Percentiles rank a stretch among this genome's conserved stretches.
Evolutionary conservation across 805 yeast species (phyloP).

Genomic region (Middelhovenomyces tepae): DNA sequence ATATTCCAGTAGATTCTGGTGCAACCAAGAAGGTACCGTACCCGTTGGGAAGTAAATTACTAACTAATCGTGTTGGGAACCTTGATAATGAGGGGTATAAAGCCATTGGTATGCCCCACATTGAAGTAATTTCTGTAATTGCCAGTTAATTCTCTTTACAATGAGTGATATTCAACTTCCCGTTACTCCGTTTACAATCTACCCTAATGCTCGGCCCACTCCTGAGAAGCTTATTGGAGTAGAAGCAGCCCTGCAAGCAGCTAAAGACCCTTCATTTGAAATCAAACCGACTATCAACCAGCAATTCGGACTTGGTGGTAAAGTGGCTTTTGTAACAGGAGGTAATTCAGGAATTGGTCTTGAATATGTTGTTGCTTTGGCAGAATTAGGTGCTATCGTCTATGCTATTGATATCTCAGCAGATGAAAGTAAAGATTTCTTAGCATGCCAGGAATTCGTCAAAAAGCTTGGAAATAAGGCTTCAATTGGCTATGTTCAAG

Average conservation of each 20-base stretch:
- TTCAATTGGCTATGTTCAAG: constrained; percentile 29
- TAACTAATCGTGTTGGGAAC: too few species aligned
- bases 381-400: constrained; percentile 37
- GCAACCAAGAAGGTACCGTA: too few species aligned
- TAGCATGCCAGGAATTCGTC: constrained; percentile 16
- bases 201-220: constrained; percentile 18
- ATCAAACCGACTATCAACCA: constrained; percentile 22
- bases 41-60: too few species aligned
- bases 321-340: constrained; percentile 38
- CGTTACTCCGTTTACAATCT: constrained; percentile 17
- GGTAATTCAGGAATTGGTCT: constrained; percentile 38
- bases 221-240: constrained; percentile 21
- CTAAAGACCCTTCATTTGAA: constrained; percentile 16
- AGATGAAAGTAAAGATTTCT: constrained; percentile 20
- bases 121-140: too few species aligned
- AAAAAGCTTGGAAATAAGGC: constrained; percentile 26
- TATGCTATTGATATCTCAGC: constrained; percentile 27
- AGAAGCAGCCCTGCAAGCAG: constrained; percentile 22
- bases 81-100: too few species aligned
- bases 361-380: constrained; percentile 34
- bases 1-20: too few species aligned
- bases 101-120: too few species aligned
- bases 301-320: constrained; percentile 36
- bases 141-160: too few species aligned
- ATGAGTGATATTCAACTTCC: constrained; percentile 15